phyloP scores from a whole-genome alignment of 345 rosid species.

The Lumnitzera racemosa region DNA sequence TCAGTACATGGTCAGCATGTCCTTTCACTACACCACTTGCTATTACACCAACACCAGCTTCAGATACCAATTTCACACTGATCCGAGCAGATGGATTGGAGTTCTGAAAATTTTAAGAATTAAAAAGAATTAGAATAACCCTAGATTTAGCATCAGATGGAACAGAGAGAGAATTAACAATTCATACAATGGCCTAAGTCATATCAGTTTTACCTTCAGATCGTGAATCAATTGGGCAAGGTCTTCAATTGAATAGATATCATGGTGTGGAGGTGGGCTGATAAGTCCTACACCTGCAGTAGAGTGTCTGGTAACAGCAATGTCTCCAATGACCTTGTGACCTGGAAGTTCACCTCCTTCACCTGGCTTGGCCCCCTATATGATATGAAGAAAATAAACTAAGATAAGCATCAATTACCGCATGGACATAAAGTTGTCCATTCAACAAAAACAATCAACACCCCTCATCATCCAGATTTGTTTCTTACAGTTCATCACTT shows the following conservation, averaged over 20 bases:
- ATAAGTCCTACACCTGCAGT: conserved; percentile 99
- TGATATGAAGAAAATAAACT: conserved; percentile 14
- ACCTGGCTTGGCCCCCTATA: conserved; percentile 99
- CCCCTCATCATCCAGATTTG: too few relatives aligned
- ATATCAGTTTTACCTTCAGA: conserved; percentile 63
- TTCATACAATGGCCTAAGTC: too few relatives aligned
- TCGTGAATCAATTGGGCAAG: conserved; percentile 97
- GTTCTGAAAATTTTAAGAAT: conserved; percentile 39
- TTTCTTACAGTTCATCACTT: too few relatives aligned
- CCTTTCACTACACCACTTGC: conserved; percentile 99
- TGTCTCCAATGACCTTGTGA: conserved; percentile 97
- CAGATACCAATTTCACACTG: conserved; percentile 94
- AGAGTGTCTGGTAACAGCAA: conserved; percentile 91
- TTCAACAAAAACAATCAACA: too few relatives aligned
- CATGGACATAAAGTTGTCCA: too few relatives aligned
- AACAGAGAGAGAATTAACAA: not conserved
- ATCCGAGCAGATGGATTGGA: conserved; percentile 89
- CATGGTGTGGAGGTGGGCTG: conserved; percentile 99
- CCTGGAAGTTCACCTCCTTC: conserved; percentile 99
- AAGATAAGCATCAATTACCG: too few relatives aligned
- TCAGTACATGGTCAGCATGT: conserved; percentile 95
- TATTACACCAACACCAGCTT: conserved; percentile 99
- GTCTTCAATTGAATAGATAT: conserved; percentile 98
- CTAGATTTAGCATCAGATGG: conserved; percentile 3
- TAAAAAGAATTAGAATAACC: not conserved